Base-by-base conservation (phyloP, 164 flowering plant species). In the Kalanchoe fedtschenkoi region DNA sequence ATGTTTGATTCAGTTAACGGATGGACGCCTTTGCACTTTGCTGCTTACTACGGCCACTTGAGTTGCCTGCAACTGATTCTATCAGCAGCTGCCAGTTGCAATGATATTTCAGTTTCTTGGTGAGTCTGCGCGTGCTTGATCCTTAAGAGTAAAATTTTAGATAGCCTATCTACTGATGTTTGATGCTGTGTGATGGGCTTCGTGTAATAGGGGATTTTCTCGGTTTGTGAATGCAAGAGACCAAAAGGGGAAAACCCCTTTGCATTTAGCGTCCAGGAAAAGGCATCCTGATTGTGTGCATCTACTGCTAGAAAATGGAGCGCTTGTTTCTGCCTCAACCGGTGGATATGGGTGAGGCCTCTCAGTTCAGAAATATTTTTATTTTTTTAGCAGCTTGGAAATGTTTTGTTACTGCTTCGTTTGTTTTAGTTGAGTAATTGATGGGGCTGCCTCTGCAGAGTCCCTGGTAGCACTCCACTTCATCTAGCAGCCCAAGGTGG, bases 401-500 rank as follows among this genome's bases (percentile, higher is more conserved):
- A 32, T 62, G 3, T 56, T 34, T 1, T 60, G 32, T 30, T 33
- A 3, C 22, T n/a, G n/a, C n/a, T n/a, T 17, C 46, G 35, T 28
- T 28, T 22, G 15, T 32, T 59, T 37, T 21, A 30, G 34, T 34
- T 43, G 62, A 47, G 17, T 10, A 3, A 34, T 60, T 65, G 22
- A 54, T 56, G 24, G 24, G 8, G 55, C 61, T 70, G 54, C 28
- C 69, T 68, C 64, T 73, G 41, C 87, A 93, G 99, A 17, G 81
- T 58, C 58, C 84, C 86, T 0, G 97, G 95, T 34, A 87, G 89
- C 78, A 85, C 95, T 17, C 85, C 99, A 17, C 96, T 93, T 80
- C 99, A 93, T 85, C 73, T 93, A 78, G 99, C 97, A 46, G 99
- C 99, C 28, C 80, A 91, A 69, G 90, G 89, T 16, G 99, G 99